These are phyloP conservation scores for Trichomonascus vanleenenianus DNA, from an alignment of 805 yeast species.

Conservation along the genomic window DNA sequence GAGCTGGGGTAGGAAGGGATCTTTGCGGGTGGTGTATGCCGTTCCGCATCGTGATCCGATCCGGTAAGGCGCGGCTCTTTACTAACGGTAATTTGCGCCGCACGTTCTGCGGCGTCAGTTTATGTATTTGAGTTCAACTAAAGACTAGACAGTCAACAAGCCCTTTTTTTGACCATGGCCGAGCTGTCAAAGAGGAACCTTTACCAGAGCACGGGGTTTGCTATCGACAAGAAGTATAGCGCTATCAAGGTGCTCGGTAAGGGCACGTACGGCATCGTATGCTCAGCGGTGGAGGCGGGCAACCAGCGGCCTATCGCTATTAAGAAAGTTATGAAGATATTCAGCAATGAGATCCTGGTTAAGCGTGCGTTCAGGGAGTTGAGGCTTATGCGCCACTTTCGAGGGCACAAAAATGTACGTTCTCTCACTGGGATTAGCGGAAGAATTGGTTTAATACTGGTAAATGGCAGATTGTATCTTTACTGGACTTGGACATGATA, in stretches of 20 bases:
- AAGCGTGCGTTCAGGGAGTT: constrained; percentile 81
- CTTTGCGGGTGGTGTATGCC: no score
- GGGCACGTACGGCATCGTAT: constrained; percentile 83
- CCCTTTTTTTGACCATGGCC: background rate
- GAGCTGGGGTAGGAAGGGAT: no score
- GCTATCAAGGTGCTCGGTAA: constrained; percentile 58
- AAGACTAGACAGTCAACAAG: no score
- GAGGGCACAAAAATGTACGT: constrained; percentile 70
- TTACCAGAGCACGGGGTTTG: constrained; percentile 34
- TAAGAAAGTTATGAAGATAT: constrained; percentile 70
- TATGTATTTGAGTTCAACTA: no score
- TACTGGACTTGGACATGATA: constrained; percentile 69
- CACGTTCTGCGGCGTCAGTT: no score
- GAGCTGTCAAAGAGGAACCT: background rate
- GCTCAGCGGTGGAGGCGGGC: constrained; percentile 53
- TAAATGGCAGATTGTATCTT: constrained; percentile 45
- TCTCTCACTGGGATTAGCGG: background rate
- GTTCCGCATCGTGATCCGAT: no score
- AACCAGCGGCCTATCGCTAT: constrained; percentile 49
- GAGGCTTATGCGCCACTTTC: constrained; percentile 69
- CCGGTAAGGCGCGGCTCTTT: no score
- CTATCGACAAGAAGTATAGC: constrained; percentile 53
- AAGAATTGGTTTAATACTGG: background rate
- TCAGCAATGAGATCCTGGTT: constrained; percentile 55
- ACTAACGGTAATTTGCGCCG: no score